phyloP scores from a whole-genome alignment of 139 green algal genomes.

The Chlorella vulgaris region DNA sequence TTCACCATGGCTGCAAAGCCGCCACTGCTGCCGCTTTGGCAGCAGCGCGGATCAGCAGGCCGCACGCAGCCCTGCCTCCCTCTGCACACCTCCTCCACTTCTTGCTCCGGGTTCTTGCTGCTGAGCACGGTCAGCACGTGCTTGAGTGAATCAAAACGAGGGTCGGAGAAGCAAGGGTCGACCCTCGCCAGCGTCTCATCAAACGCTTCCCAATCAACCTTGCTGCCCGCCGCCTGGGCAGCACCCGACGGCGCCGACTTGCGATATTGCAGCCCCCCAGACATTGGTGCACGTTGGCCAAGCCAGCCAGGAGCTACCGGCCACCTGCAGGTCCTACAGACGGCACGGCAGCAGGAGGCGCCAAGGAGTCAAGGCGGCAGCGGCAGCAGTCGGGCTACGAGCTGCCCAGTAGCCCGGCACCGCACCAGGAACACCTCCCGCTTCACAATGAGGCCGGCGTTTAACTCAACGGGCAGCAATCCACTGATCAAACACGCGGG shows the following conservation, averaged over 20 bases:
- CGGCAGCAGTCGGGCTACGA: no score
- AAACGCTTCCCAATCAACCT: constrained; percentile 67
- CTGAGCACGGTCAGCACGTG: constrained; percentile 81
- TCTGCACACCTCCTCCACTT: constrained; percentile 59
- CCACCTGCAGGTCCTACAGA: no score
- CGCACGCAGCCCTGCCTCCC: background rate
- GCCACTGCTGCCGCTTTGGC: background rate
- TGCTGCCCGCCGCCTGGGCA: background rate
- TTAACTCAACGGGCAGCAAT: no score
- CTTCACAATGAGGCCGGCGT: no score
- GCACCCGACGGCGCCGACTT: background rate
- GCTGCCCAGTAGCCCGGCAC: no score
- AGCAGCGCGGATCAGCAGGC: no score
- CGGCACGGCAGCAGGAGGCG: no score
- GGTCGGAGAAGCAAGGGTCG: constrained; percentile 55
- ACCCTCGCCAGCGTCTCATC: constrained; percentile 61
- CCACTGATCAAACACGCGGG: no score
- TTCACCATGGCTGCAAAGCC: background rate
- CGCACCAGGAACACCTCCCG: no score
- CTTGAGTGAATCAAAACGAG: constrained; percentile 74
- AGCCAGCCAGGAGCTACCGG: no score
- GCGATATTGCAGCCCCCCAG: constrained; percentile 1
- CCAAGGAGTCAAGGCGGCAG: no score
- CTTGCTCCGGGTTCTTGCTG: constrained; percentile 56
- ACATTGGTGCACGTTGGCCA: background rate